Evolutionary conservation across 73 alveolate genomes (phyloP), one percentile per base, ranked within the genome.

Genomic region (Paramecium biaurelia): DNA sequence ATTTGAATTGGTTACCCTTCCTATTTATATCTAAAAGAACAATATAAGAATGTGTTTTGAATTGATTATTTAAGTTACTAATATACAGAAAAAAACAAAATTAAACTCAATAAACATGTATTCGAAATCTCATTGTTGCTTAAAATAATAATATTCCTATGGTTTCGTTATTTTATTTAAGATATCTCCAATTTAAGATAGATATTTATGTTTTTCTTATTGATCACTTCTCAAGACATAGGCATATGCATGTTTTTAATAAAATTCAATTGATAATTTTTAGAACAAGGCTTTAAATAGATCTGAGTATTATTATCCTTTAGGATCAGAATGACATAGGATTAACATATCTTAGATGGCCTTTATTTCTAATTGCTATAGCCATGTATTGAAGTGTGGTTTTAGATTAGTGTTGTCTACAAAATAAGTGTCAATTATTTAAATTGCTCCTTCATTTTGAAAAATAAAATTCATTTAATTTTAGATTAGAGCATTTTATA

Each of bases 91-190:
- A 63, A 63, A 21, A 26, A 56, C n/a, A 58, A 58, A 63, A 63
- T 12, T 30, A 30, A 63, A 32, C 84, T 63, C 84, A 63, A 63
- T 30, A 23, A 30, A 63, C 45, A 63, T 53, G 2, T 2, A 53
- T n/a, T 53, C 21, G 68, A 12, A 63, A 4, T 63, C 49, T 63
- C 84, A 63, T 63, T 9, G 30, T 30, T 63, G 49, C 45, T 63
- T 63, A 37, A 72, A 72, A 72, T 72, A 72, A 72, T n/a, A 72
- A 72, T 72, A 72, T 72, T 72, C 86, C 14, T 72, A 37, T 32
- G 86, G 86, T 72, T 72, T 72, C 14, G 67, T 42, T 20, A 72
- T 72, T 72, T 72, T 72, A 37, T 72, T 72, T 30, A 72, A 37
- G 18, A 72, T 72, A 2, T 72, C 86, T 72, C 86, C 86, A 35